Evolutionary conservation across 139 green algal genomes (phyloP), one percentile per base, ranked within the genome.

Genomic region (Coccomyxa sp.): DNA sequence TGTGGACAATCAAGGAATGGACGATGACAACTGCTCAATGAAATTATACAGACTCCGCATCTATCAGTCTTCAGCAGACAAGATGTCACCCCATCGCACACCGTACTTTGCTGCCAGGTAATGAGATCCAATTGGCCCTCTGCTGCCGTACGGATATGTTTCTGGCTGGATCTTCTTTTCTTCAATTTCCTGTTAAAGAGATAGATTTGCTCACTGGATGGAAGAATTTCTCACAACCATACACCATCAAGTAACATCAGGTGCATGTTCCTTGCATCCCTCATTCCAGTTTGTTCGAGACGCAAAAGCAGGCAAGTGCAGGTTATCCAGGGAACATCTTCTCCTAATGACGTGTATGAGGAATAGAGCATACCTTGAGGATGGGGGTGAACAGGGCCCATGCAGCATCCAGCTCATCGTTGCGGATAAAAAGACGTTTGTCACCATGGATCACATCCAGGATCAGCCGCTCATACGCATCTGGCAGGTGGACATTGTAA

Each of bases 391-490:
- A 99, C 38, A 98, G 92, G 31, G 91, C 83, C 96, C 96, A 99
- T 10, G 96, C 96, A 17, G 94, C 91, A 57, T 98, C 93, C 67
- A 99, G 89, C 94, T 99, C 97, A 85, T 99, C 97, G 80, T 91
- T 90, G 76, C 97, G 92, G 88, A 98, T 98, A 88, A 97, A 96
- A 17, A 96, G 88, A n/a, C 93, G 82, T 82, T 94, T 94, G 87
- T 96, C 91, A 28, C 95, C 97, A 77, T 99, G 97, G 74, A 99
- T 93, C 25, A 96, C 96, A 88, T 99, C 97, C 83, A 99, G 90
- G 82, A 99, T 96, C 82, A 99, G 91, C 10, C 97, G 90, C 92
- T 99, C 97, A 85, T 99, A 99, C 0, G 97, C 95, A 80, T 99
- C 97, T 0, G 89, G 90, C 81, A 92, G 81, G 63, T 86, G 85